Evolutionary conservation across 768 basidiomycete genomes (phyloP).

Genomic region (Mycena rebaudengoi): DNA sequence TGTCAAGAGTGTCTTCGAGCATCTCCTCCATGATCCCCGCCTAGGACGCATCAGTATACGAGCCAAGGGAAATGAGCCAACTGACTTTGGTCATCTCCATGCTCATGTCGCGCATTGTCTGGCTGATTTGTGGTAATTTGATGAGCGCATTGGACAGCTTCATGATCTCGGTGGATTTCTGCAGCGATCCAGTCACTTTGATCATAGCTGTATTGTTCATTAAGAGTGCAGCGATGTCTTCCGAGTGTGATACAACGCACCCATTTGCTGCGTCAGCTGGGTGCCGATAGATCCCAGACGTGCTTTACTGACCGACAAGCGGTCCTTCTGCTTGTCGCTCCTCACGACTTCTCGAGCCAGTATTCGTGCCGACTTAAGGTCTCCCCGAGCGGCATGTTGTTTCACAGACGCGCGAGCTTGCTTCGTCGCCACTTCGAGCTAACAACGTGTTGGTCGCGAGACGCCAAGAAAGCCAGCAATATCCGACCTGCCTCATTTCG

Average conservation of each 20-base stretch:
- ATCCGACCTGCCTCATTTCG: conserved; percentile 93
- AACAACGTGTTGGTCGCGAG: conserved; percentile 27
- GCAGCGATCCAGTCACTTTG: conserved; percentile 97
- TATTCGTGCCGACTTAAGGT: conserved; percentile 91
- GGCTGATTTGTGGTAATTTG: conserved; percentile 91
- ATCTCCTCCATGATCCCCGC: conserved; percentile 98
- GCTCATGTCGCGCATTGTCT: conserved; percentile 96
- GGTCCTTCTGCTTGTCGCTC: conserved; percentile 93
- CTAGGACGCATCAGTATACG: conserved; percentile 47
- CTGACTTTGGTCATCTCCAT: conserved; percentile 99
- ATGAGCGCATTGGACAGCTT: conserved; percentile 93
- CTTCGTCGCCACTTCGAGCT: conserved; percentile 85
- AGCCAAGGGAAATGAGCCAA: not conserved
- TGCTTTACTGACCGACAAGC: conserved; percentile 92
- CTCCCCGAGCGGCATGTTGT: conserved; percentile 89
- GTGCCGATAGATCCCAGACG: conserved; percentile 88
- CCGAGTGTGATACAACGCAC: conserved; percentile 54
- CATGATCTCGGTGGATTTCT: conserved; percentile 99
- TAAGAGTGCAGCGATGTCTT: conserved; percentile 3
- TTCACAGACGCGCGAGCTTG: conserved; percentile 88
- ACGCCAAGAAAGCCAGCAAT: conserved; percentile 18
- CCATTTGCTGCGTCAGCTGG: conserved; percentile 91
- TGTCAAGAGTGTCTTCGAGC: conserved; percentile 91
- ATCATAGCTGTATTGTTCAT: conserved; percentile 72
- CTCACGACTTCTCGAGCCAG: conserved; percentile 94